Percentiles rank a stretch among this genome's conserved stretches.
These are phyloP conservation scores for Arabidopsis hybrid DNA, from an alignment of 441 rosid genomes.

Conservation along the genomic window DNA sequence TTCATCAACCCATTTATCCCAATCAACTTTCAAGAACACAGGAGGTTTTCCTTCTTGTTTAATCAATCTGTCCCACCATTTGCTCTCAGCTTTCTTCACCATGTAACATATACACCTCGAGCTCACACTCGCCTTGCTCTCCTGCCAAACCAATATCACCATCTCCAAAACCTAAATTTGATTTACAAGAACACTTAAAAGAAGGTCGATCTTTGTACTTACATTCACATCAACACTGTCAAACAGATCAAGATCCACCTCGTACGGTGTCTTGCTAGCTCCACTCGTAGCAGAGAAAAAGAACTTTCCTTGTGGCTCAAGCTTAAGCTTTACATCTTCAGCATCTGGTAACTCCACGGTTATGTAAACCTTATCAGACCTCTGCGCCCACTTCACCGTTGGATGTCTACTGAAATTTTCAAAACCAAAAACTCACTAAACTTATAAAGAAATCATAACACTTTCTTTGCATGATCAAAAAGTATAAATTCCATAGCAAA, in stretches of 20 bases:
- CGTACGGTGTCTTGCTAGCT: slow-evolving; percentile 56
- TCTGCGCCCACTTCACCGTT: slow-evolving; percentile 75
- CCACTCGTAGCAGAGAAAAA: slow-evolving; percentile 63
- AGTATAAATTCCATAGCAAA: background rate
- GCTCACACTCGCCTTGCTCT: slow-evolving; percentile 62
- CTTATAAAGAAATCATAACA: background rate
- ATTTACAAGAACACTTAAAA: background rate
- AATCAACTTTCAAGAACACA: slow-evolving; percentile 64
- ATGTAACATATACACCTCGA: slow-evolving; percentile 57
- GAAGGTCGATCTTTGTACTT: slow-evolving; percentile 6
- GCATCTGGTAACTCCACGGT: slow-evolving; percentile 72
- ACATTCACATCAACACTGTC: slow-evolving; percentile 66
- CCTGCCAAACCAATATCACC: slow-evolving; percentile 49
- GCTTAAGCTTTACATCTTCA: slow-evolving; percentile 63
- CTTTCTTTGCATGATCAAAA: background rate
- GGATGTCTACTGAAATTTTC: slow-evolving; percentile 63
- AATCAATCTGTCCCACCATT: slow-evolving; percentile 74
- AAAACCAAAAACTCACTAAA: background rate
- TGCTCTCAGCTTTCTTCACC: slow-evolving; percentile 64
- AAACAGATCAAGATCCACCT: slow-evolving; percentile 58
- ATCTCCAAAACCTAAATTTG: background rate
- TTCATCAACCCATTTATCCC: slow-evolving; percentile 83
- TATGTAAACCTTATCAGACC: slow-evolving; percentile 60
- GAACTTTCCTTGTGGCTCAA: slow-evolving; percentile 73
- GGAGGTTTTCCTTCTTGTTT: slow-evolving; percentile 66